phyloP scores from a whole-genome alignment of 768 basidiomycete genomes.

The Suillus placidus region DNA sequence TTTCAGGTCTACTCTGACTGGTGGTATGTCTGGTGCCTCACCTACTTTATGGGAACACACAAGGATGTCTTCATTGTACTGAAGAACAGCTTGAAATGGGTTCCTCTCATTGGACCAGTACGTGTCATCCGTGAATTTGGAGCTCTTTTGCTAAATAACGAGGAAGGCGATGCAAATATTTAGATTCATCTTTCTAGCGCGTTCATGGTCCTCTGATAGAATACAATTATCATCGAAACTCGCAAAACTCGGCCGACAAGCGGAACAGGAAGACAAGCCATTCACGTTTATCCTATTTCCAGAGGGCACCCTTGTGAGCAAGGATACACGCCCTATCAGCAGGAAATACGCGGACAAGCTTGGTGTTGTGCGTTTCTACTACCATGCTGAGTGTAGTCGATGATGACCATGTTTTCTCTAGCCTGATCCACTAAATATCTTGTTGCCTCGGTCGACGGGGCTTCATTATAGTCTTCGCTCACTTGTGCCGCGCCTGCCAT shows the following conservation, averaged over 20 bases:
- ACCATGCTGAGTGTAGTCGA: conserved; percentile 13
- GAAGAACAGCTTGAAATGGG: conserved; percentile 85
- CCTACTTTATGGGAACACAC: conserved; percentile 71
- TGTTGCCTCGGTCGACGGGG: conserved; percentile 93
- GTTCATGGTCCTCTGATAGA: conserved; percentile 89
- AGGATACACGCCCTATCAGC: conserved; percentile 82
- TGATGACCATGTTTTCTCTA: conserved; percentile 34
- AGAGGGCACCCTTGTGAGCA: conserved; percentile 92
- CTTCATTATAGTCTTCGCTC: conserved; percentile 83
- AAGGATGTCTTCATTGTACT: conserved; percentile 85
- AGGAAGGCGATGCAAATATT: conserved; percentile 89
- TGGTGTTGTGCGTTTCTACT: conserved; percentile 70
- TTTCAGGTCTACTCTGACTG: conserved; percentile 74
- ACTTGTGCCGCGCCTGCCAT: conserved; percentile 74
- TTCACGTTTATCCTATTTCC: conserved; percentile 90
- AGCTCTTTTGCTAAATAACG: conserved; percentile 13
- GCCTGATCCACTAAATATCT: conserved; percentile 77
- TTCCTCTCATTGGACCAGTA: conserved; percentile 91
- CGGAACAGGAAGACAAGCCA: conserved; percentile 69
- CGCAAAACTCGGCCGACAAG: conserved; percentile 65
- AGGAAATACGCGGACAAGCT: conserved; percentile 87
- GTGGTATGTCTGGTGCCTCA: conserved; percentile 88
- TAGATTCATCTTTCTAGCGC: conserved; percentile 89
- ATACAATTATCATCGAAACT: conserved; percentile 66
- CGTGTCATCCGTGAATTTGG: conserved; percentile 22